Conservation (phyloP, 2,329 filamentous ascomycete genomes). For the Aureobasidium sp. region DNA sequence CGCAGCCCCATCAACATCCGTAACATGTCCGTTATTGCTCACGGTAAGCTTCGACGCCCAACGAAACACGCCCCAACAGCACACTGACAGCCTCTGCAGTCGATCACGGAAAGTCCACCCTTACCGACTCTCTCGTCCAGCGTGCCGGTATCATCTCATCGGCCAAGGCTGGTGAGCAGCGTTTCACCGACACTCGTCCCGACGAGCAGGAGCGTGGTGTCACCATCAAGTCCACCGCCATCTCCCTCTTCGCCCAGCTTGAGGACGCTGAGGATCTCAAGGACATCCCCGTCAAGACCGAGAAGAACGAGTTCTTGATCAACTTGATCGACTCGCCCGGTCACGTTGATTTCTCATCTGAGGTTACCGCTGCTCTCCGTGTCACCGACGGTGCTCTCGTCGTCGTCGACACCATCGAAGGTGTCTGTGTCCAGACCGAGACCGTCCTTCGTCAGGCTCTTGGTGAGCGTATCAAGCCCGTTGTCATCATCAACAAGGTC, state of each 20-base stretch:
- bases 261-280: slow-evolving; percentile 78
- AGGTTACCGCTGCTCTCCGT: slow-evolving; percentile 98
- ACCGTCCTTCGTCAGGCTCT: slow-evolving; percentile 98
- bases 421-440: slow-evolving; percentile 99
- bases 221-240: slow-evolving; percentile 99
- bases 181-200: slow-evolving; percentile 92
- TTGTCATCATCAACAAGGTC: slow-evolving; percentile 99
- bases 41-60: slow-evolving; percentile 49
- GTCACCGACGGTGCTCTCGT: slow-evolving; percentile 99
- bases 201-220: slow-evolving; percentile 99
- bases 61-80: neutral
- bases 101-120: slow-evolving; percentile 99
- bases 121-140: slow-evolving; percentile 98
- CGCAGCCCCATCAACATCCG: slow-evolving; percentile 62
- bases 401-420: slow-evolving; percentile 98
- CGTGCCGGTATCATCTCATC: slow-evolving; percentile 99
- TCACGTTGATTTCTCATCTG: slow-evolving; percentile 99
- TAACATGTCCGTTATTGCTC: slow-evolving; percentile 99
- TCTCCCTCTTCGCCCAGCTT: slow-evolving; percentile 90
- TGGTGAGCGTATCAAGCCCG: slow-evolving; percentile 99
- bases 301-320: slow-evolving; percentile 97
- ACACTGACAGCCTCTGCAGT: slow-evolving; percentile 40
- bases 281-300: slow-evolving; percentile 84
- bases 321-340: slow-evolving; percentile 99
- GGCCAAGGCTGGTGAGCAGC: slow-evolving; percentile 89